Evolutionary conservation across 768 basidiomycete genomes (phyloP), one percentile per base, ranked within the genome.

Genomic region (Austroboletus eburneus): DNA sequence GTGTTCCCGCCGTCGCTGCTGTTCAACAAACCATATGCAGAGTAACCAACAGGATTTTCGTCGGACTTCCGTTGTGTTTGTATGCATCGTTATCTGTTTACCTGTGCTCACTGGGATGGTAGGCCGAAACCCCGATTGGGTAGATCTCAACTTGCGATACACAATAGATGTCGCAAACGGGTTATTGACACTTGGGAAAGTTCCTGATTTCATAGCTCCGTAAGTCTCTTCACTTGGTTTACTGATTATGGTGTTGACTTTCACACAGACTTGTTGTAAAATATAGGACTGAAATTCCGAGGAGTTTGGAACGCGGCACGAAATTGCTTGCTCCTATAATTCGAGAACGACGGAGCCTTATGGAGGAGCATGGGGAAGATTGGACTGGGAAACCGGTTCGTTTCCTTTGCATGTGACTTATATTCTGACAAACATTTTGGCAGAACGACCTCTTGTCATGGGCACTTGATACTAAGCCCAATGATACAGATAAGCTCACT

Each of bases 201-300:
- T 69, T 33, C 73, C 73, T 4, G 27, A 45, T 1, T 57, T 63
- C 21, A 29, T 72, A 29, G 57, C 54, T 43, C 64, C 62, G 68
- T 73, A 30, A 42, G 56, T 49, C 25, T 37, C 3, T 10, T 5
- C 27, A 27, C 27, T 27, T 5, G 7, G 12, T 27, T 6, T 27
- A 14, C 12, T 9, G 4, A 17, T 6, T 14, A 14, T 7, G n/a
- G n/a, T n/a, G n/a, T n/a, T n/a, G n/a, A 23, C 5, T 17, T 27
- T 32, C 30, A 0, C 30, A 5, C 25, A 39, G 39, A 17, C 9
- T 39, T 10, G 39, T 16, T 18, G 35, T 22, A 14, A 4, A 9
- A 10, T 29, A 25, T 13, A 8, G 36, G 24, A 36, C 34, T 14
- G 10, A 29, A 24, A 5, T 44, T 9, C 23, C 2, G 3, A 3